Base-by-base conservation (phyloP, 2,329 filamentous ascomycete genomes). In the Alternaria sp. region DNA sequence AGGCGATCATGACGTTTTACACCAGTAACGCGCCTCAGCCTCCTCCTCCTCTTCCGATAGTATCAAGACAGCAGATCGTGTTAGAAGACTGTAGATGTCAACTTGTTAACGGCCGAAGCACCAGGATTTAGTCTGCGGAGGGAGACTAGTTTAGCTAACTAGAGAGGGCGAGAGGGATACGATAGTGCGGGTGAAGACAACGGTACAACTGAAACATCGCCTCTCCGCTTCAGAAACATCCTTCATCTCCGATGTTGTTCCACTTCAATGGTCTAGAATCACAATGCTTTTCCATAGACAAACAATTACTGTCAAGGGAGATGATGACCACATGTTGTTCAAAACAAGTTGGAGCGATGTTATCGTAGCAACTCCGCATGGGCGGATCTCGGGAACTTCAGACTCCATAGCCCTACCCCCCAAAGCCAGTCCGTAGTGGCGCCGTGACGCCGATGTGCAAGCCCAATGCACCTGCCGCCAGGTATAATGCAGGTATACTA, bases 371-470 rank as follows among this genome's bases (percentile, higher is more conserved):
- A 21, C 17, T 24, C 33, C 40, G 40, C 48, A 11, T 51, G 29
- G 45, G 48, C 39, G 14, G 17, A 17, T 17, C 17, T 17, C 17
- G 17, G 17, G 33, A 17, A 34, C 29, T 41, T 29, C 28, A 17
- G 17, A 37, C 21, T 48, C 44, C 11, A 48, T 33, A n/a, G 23
- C 44, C 33, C 46, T 31, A 42, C 39, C 26, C 33, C 33, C 31
- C 33, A 45, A 41, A 33, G 33, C n/a, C 37, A 33, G 40, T 40
- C 48, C 48, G 48, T 41, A 56, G 39, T 39, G 54, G 51, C 40
- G 48, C 48, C 54, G 48, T 45, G 48, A 56, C 49, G 37, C 44
- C 44, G 44, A 34, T 48, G 29, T 36, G 54, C 40, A 36, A 56
- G 39, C 40, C 54, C 26, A 10, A 28, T 37, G 40, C 40, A 40